Conservation (phyloP, 2,329 filamentous ascomycete species). For the Ophiostoma piceae region DNA sequence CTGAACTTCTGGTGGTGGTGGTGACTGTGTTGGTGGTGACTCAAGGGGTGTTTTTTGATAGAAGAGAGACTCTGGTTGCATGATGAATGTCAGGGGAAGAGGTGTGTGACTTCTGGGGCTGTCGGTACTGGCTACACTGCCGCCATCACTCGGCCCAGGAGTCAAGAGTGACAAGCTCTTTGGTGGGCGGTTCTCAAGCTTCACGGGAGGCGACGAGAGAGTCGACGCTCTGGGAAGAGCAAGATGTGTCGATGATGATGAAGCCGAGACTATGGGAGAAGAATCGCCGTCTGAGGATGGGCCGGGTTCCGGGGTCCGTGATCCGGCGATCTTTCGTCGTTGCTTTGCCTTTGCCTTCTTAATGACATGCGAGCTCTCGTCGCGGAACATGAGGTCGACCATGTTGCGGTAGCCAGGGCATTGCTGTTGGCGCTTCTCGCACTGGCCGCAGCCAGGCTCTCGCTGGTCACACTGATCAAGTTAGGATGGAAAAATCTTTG, state of each 20-base stretch:
- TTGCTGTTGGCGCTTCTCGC: constrained; percentile 46
- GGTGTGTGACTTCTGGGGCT: background rate
- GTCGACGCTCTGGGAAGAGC: background rate
- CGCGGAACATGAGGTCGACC: constrained; percentile 54
- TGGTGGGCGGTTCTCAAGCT: background rate
- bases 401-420: constrained; percentile 54
- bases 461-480: constrained; percentile 47
- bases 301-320: constrained; percentile 24
- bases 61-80: background rate
- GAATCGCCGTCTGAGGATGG: constrained; percentile 29
- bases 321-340: constrained; percentile 29
- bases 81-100: background rate
- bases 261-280: constrained; percentile 11
- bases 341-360: constrained; percentile 44
- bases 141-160: background rate
- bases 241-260: constrained; percentile 17
- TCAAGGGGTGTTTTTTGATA: background rate
- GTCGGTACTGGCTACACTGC: background rate
- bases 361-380: constrained; percentile 52
- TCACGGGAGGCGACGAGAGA: background rate
- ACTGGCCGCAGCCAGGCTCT: constrained; percentile 50
- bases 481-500: too few species aligned
- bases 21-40: constrained; percentile 8
- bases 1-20: background rate
- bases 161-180: constrained; percentile 15